Evolutionary conservation across 2,329 filamentous ascomycete species (phyloP), one percentile per base, ranked within the genome.

Genomic region (Seiridium unicorne): DNA sequence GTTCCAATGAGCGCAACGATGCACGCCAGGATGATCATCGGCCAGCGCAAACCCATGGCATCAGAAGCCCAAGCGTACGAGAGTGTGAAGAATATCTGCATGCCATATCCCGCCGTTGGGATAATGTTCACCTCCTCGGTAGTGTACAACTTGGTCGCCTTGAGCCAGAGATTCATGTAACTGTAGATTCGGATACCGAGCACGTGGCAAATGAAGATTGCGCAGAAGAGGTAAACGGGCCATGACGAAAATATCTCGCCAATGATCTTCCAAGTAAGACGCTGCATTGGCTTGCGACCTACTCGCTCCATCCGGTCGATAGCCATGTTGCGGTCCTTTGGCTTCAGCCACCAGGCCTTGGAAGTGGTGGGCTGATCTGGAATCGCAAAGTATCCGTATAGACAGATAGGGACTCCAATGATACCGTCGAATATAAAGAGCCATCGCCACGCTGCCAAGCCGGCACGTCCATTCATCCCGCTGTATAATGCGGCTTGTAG

Each of bases 11-110:
- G 61, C 10, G 74, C 68, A 5, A 76, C 51, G 6, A 76, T 69
- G 1, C 77, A 81, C 1, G 79, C 81, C 53, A 81, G 78, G 6
- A 85, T 68, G 47, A 83, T 79, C 0, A 84, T 75, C 1, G 83
- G 84, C 81, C 81, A 84, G 9, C 84, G 73, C 32, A 72, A 73
- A 36, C 82, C 82, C 56, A 81, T 70, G 4, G 74, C 77, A 70
- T 80, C 85, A 9, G 76, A 85, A 18, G 73, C 77, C 82, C 77
- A 86, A 13, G 76, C 84, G 64, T 79, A 85, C 18, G 74, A 69
- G 0, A 87, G 73, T 0, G 84, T 86, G 6, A 77, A 78, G 4
- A 85, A 73, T 1, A 86, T 65, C 36, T 73, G 71, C 4, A 73
- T 64, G 3, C 64, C 72, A 31, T 72, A 76, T 2, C 72, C 78